Evolutionary conservation across 1,284 basidiomycete species (phyloP).

Genomic region (Sporisorium sorghi): DNA sequence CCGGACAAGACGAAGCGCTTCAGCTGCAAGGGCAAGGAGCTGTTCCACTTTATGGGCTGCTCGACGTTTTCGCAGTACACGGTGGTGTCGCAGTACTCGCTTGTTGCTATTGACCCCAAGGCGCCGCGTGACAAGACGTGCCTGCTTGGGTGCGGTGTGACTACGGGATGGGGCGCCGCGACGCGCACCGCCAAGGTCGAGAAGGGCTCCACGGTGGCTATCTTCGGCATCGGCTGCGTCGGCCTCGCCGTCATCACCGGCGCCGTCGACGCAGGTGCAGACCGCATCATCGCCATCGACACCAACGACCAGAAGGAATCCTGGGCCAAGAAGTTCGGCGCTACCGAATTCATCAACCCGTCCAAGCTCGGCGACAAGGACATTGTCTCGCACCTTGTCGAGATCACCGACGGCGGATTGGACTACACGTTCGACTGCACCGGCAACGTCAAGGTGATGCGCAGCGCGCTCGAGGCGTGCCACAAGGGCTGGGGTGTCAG

Average conservation of each 20-base stretch:
- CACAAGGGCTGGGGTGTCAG: conserved; percentile 89
- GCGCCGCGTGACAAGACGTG: conserved; percentile 95
- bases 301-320: conserved; percentile 82
- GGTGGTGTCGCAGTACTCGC: conserved; percentile 95
- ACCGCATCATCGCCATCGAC: conserved; percentile 92
- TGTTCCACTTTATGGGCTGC: conserved; percentile 97
- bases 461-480: conserved; percentile 92
- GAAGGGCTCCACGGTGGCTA: conserved; percentile 82
- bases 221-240: conserved; percentile 96
- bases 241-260: conserved; percentile 85
- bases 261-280: conserved; percentile 80
- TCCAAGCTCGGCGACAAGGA: conserved; percentile 74
- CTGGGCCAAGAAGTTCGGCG: conserved; percentile 94
- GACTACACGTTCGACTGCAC: conserved; percentile 97
- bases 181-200: conserved; percentile 73
- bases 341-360: conserved; percentile 96
- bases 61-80: conserved; percentile 99
- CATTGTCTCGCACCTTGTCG: conserved; percentile 89
- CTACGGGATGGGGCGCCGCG: conserved; percentile 94
- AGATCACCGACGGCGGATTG: conserved; percentile 94
- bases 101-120: conserved; percentile 85
- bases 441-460: conserved; percentile 95
- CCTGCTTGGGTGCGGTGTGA: conserved; percentile 92
- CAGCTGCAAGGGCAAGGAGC: conserved; percentile 85
- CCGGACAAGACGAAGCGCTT: conserved; percentile 92